phyloP scores from a whole-genome alignment of 768 basidiomycete species.

The Pisolithus microcarpus region DNA sequence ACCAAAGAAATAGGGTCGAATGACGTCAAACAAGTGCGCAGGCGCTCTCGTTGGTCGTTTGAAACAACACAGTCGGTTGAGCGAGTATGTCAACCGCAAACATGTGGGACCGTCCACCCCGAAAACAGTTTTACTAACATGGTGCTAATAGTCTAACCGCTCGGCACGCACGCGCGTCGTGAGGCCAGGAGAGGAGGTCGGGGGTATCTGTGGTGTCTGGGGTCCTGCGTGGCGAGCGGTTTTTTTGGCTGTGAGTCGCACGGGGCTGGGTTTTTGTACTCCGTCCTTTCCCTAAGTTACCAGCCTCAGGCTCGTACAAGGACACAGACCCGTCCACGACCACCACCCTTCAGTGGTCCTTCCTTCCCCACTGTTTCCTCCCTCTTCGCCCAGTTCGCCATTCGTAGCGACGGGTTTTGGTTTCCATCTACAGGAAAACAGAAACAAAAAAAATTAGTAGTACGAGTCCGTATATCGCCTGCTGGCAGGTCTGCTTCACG shows the following conservation, averaged over 20 bases:
- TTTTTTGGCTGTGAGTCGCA: conserved; percentile 28
- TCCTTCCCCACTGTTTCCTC: conserved; percentile 2
- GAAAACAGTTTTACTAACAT: too few species aligned
- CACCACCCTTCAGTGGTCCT: neutral
- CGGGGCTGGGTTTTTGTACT: conserved; percentile 19
- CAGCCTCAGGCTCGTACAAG: conserved; percentile 26
- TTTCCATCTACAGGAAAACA: conserved; percentile 35
- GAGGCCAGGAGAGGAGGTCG: too few species aligned
- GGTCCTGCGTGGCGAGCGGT: conserved; percentile 18
- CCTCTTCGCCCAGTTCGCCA: conserved; percentile 30
- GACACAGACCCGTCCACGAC: conserved; percentile 12
- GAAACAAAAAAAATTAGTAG: conserved; percentile 11
- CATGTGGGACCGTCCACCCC: too few species aligned
- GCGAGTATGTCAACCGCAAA: too few species aligned
- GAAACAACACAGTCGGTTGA: conserved; percentile 10
- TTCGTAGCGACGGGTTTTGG: conserved; percentile 29
- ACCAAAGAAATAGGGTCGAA: neutral
- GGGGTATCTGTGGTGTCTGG: conserved; percentile 14
- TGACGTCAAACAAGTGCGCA: neutral
- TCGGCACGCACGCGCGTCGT: too few species aligned
- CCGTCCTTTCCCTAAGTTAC: conserved; percentile 31
- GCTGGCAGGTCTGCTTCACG: conserved; percentile 89
- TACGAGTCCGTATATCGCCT: conserved; percentile 66
- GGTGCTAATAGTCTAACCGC: too few species aligned
- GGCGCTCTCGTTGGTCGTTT: too few species aligned